Base-by-base conservation (phyloP, 129 eudicot genomes). In the Tanacetum coccineum region DNA sequence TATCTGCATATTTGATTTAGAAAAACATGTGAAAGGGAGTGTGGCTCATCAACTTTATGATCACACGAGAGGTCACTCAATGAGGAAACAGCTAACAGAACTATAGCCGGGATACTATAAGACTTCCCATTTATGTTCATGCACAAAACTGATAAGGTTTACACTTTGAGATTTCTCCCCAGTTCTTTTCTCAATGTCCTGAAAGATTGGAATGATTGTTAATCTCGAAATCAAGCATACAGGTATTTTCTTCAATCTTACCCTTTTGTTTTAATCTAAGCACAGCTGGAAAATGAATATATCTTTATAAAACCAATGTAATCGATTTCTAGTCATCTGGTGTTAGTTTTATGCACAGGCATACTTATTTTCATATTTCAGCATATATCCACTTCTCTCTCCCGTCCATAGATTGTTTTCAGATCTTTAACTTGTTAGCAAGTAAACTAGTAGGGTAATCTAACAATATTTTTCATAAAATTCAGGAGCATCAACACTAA, bases 231-330 rank as follows among this genome's bases (percentile, higher is more conserved):
- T 66, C 47, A 50, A 30, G 48, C 28, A 52, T 50, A 36, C 12
- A 36, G 2, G 42, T 36, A 36, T 2, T 36, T 51, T 66, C n/a
- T 2, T 14, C 6, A 49, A 10, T 10, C 6, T 28, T 15, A 49
- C 30, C 58, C 71, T 30, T 11, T 50, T 30, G 32, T 30, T 17
- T 50, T 19, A 50, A 50, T 66, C 10, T 59, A 17, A 10, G 60
- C 30, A 50, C 28, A 50, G 60, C 26, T 9, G 45, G 47, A 26
- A 66, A 48, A 46, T 45, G 56, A 64, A 3, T 40, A 10, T 47
- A 66, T 66, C 59, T 14, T 66, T 4, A 49, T 50, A 56, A 66
- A 51, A 66, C 26, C 71, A 26, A 8, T 10, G 15, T n/a, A 15
- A 50, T 49, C 71, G 51, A 49, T 58, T 50, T 48, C 4, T 20